Evolutionary conservation across 2,329 filamentous ascomycete genomes (phyloP).

Genomic region (Sarocladium kiliense): DNA sequence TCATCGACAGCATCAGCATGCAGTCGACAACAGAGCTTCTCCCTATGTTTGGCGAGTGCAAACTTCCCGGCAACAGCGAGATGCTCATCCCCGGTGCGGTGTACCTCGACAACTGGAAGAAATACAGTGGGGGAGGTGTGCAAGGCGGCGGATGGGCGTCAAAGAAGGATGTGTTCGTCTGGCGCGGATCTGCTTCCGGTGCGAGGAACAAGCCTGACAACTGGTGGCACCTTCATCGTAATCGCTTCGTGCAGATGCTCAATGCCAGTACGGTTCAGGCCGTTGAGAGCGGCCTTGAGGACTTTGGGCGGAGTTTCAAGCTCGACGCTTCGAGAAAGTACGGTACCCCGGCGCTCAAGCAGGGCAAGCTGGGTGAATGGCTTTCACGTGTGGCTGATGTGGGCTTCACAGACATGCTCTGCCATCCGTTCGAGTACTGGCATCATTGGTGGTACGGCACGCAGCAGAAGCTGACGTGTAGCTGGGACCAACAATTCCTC

Average conservation of each 20-base stretch:
- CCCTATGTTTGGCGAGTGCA: conserved; percentile 58
- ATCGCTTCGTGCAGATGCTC: conserved; percentile 64
- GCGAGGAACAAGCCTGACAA: conserved; percentile 47
- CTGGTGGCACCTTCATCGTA: conserved; percentile 67
- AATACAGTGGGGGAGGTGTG: conserved; percentile 52
- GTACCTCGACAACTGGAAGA: conserved; percentile 55
- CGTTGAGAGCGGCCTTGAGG: conserved; percentile 34
- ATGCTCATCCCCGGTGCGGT: conserved; percentile 60
- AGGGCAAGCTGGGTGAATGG: conserved; percentile 34
- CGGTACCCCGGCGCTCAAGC: conserved; percentile 30
- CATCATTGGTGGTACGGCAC: conserved; percentile 9
- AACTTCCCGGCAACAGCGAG: conserved; percentile 58
- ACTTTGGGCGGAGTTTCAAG: conserved; percentile 42
- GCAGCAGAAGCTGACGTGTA: conserved; percentile 22
- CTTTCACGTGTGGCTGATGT: conserved; percentile 33
- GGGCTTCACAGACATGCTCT: conserved; percentile 38
- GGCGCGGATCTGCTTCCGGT: conserved; percentile 62
- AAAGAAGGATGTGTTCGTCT: conserved; percentile 52
- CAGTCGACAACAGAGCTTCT: conserved; percentile 50
- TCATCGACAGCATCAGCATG: conserved; percentile 49
- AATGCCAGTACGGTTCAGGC: conserved; percentile 55
- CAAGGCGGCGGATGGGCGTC: conserved; percentile 53
- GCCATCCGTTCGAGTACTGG: conserved; percentile 22
- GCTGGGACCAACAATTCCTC: conserved; percentile 33
- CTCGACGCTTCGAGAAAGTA: conserved; percentile 39